These are phyloP conservation scores for Grosmannia serpens DNA, from an alignment of 2,329 filamentous ascomycete species.

Conservation along the genomic window DNA sequence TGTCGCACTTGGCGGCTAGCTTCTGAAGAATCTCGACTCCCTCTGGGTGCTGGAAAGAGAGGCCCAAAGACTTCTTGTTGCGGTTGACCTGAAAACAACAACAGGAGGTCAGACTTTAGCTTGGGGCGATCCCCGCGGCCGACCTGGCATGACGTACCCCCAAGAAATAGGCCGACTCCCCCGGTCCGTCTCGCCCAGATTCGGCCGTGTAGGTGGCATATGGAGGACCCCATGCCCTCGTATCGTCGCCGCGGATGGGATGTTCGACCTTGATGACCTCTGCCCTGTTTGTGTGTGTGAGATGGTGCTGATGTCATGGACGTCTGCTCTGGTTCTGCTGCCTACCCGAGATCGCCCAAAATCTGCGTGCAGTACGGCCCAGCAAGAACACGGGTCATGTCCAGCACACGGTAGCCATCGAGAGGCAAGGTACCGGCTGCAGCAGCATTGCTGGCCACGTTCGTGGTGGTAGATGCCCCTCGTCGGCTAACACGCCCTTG, in stretches of 20 bases:
- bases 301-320: background rate
- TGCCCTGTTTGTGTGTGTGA: constrained; percentile 44
- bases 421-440: constrained; percentile 43
- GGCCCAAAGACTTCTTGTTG: constrained; percentile 87
- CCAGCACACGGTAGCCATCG: constrained; percentile 76
- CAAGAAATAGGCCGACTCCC: constrained; percentile 92
- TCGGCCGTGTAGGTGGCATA: constrained; percentile 67
- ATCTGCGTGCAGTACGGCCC: constrained; percentile 99
- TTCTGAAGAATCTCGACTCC: constrained; percentile 82
- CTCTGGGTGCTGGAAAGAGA: constrained; percentile 78
- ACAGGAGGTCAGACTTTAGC: background rate
- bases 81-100: constrained; percentile 61
- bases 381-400: constrained; percentile 93
- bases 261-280: constrained; percentile 98
- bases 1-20: constrained; percentile 73
- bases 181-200: constrained; percentile 52
- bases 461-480: background rate
- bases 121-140: background rate
- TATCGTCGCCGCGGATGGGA: constrained; percentile 83
- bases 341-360: constrained; percentile 83
- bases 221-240: constrained; percentile 89
- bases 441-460: background rate
- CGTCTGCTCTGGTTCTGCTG: background rate
- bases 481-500: background rate
- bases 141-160: constrained; percentile 43